A percentile compares a stretch with the other conserved stretches of the same genome.
phyloP scores from a whole-genome alignment of 768 basidiomycete genomes.

The Amanita jacksonii region DNA sequence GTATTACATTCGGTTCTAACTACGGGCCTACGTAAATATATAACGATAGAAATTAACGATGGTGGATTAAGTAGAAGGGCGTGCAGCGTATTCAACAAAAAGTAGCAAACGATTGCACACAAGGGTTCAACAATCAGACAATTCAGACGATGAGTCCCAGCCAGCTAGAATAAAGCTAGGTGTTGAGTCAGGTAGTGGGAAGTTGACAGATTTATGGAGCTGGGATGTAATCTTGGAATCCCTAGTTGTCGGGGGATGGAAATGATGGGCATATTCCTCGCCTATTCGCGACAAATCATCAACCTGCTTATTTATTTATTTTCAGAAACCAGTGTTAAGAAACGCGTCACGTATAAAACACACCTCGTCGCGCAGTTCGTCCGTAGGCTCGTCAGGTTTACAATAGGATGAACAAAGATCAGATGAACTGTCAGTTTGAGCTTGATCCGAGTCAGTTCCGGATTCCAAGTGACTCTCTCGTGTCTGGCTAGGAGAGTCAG shows the following conservation, averaged over 20 bases:
- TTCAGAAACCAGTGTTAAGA: background rate
- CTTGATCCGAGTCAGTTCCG: background rate
- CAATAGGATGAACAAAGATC: background rate
- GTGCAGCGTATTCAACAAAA: background rate
- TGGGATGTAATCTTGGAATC: slow-evolving; percentile 8
- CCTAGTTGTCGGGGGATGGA: slow-evolving; percentile 9
- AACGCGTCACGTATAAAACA: background rate
- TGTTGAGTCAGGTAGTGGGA: slow-evolving; percentile 29
- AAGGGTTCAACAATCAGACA: slow-evolving; percentile 18
- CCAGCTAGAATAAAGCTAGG: slow-evolving; percentile 46
- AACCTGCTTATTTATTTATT: background rate
- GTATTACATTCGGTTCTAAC: slow-evolving; percentile 5
- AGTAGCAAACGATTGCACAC: slow-evolving; percentile 1
- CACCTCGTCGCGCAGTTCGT: background rate
- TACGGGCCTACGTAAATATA: slow-evolving; percentile 2
- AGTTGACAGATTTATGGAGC: slow-evolving; percentile 28
- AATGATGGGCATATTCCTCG: slow-evolving; percentile 7
- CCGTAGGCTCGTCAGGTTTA: background rate
- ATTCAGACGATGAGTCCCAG: slow-evolving; percentile 46
- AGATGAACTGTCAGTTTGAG: background rate
- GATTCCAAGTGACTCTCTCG: slow-evolving; percentile 1
- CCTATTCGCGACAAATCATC: background rate
- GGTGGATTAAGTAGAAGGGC: no score
- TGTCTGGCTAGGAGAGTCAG: slow-evolving; percentile 17
- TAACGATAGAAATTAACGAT: slow-evolving; percentile 7